phyloP scores from a whole-genome alignment of 1,139 yeast genomes.

The Yamadazyma trypodendri region DNA sequence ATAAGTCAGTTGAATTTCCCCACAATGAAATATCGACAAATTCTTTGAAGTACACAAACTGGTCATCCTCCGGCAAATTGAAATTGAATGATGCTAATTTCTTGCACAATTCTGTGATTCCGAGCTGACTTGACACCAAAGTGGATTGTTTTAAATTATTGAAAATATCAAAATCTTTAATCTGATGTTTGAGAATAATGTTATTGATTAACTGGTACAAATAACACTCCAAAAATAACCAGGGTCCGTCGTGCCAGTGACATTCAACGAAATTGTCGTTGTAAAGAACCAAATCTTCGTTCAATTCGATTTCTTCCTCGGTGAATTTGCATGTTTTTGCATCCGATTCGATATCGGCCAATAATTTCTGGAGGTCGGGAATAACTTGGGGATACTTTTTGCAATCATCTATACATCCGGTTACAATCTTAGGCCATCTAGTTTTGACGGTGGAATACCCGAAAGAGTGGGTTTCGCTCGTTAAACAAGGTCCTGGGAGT shows the following conservation, averaged over 20 bases:
- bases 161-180: slow-evolving; percentile 64
- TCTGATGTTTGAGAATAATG: slow-evolving; percentile 31
- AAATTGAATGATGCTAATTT: slow-evolving; percentile 52
- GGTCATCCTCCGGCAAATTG: slow-evolving; percentile 41
- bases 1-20: slow-evolving; percentile 98
- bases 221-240: slow-evolving; percentile 87
- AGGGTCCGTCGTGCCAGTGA: slow-evolving; percentile 87
- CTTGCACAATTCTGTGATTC: slow-evolving; percentile 79
- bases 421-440: slow-evolving; percentile 86
- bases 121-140: slow-evolving; percentile 70
- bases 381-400: slow-evolving; percentile 10
- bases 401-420: slow-evolving; percentile 66
- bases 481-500: slow-evolving; percentile 50
- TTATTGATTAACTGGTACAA: slow-evolving; percentile 64
- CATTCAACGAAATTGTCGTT: slow-evolving; percentile 37
- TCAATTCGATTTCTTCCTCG: slow-evolving; percentile 33
- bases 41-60: slow-evolving; percentile 65
- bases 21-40: slow-evolving; percentile 86
- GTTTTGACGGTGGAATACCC: slow-evolving; percentile 75
- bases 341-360: slow-evolving; percentile 39
- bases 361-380: slow-evolving; percentile 35
- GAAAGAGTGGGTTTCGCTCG: slow-evolving; percentile 72
- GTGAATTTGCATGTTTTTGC: slow-evolving; percentile 42
- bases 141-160: slow-evolving; percentile 67
- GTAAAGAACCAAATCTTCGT: slow-evolving; percentile 49